These are phyloP conservation scores for Suillus tomentosus DNA, from an alignment of 768 basidiomycete genomes.

Conservation along the genomic window DNA sequence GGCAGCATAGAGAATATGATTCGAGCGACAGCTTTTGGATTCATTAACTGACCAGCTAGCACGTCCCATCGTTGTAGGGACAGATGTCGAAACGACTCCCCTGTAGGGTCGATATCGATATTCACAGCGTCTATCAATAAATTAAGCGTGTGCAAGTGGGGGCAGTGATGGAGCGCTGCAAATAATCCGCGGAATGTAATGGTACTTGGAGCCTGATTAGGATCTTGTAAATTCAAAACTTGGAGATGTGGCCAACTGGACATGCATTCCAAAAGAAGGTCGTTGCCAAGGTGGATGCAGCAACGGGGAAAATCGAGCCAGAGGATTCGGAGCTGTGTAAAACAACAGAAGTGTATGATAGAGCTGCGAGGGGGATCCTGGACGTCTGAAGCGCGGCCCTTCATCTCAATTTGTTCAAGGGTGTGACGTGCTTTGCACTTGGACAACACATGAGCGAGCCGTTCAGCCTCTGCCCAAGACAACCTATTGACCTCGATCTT, in stretches of 20 bases:
- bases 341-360: neutral
- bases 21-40: neutral
- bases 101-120: neutral
- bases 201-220: neutral
- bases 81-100: neutral
- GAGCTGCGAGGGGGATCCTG: neutral
- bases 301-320: neutral
- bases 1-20: neutral
- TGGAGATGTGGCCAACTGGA: neutral
- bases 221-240: neutral
- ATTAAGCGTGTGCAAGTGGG: neutral
- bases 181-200: neutral
- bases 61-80: neutral
- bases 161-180: neutral
- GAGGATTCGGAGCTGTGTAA: neutral
- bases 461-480: neutral
- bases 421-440: neutral
- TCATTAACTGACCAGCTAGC: neutral
- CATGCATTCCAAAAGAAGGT: neutral
- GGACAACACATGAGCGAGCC: neutral
- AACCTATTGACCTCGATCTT: neutral
- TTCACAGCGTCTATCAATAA: neutral
- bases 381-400: neutral
- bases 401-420: neutral
- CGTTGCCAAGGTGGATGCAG: neutral